Conservation (phyloP, 2,329 filamentous ascomycete species). For the Aspergillus sp. region DNA sequence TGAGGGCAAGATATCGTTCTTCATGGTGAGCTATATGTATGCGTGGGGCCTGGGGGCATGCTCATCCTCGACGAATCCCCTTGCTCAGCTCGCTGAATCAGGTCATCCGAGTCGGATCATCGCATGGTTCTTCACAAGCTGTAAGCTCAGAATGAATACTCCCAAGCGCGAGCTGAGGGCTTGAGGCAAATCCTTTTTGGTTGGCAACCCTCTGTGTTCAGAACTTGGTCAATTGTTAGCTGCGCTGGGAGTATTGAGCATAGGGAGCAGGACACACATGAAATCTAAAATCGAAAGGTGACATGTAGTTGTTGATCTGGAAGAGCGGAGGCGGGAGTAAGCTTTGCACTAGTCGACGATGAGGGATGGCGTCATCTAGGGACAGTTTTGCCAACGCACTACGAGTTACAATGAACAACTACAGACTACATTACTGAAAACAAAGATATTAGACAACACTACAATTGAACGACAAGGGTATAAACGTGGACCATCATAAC, state of each 20-base stretch:
- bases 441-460: background rate
- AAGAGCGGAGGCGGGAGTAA: background rate
- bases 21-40: background rate
- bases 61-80: background rate
- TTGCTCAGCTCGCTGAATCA: background rate
- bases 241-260: no score
- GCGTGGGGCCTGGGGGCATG: background rate
- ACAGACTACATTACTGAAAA: background rate
- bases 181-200: background rate
- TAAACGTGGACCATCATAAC: constrained; percentile 27
- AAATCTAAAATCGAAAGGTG: no score
- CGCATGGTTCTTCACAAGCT: background rate
- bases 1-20: background rate
- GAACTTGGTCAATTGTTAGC: no score
- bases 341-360: background rate
- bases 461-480: constrained; percentile 15
- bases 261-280: no score
- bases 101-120: background rate
- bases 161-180: background rate
- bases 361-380: background rate
- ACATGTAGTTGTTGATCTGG: background rate
- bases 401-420: background rate
- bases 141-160: background rate
- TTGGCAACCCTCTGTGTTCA: background rate
- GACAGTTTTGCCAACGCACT: background rate